Base-by-base conservation (phyloP, 306 rosid genomes). In the Parietaria judaica region DNA sequence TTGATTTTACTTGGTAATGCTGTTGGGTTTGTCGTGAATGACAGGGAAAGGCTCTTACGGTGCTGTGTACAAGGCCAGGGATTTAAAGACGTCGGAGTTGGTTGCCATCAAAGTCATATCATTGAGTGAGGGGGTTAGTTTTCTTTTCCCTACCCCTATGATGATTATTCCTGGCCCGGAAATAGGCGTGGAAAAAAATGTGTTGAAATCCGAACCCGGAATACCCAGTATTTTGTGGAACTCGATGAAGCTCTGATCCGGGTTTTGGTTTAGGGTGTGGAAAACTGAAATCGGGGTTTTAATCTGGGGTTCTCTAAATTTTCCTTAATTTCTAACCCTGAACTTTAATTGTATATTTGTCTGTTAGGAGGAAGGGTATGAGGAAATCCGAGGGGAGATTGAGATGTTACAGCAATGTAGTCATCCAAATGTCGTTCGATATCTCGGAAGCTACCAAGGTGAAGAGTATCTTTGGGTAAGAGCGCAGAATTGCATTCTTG, bases 381-480 rank as follows among this genome's bases (percentile, higher is more conserved):
- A 92, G 63, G 99, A 92, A 79, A 92, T 92, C 56, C 89, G 96
- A 23, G 99, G 99, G 36, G 99, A 92, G 79, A 92, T 92, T 31
- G 99, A 92, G 80, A 92, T 88, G 95, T 82, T 92, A 76, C 96
- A 92, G 81, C 99, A 88, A 66, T 92, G 96, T 74, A 88, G 83
- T 73, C 99, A 92, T 81, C 99, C 99, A 0, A 92, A 92, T 75
- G 99, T 92, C 56, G 99, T 92, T 31, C 94, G 99, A 63, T 92
- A 92, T 70, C 88, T 92, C 58, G 99, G 96, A 74, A 92, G 99
- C 80, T 92, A 88, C 72, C 99, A 92, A 74, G 99, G 99, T 72
- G 99, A 92, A 72, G 99, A 92, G 73, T 88, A 86, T 79, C 99
- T 92, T 68, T 92, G 99, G 99, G 99, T 92, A 82, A 73, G 78